Evolutionary conservation across 148 eudicot species (phyloP).

Genomic region (Nyssa sinensis): DNA sequence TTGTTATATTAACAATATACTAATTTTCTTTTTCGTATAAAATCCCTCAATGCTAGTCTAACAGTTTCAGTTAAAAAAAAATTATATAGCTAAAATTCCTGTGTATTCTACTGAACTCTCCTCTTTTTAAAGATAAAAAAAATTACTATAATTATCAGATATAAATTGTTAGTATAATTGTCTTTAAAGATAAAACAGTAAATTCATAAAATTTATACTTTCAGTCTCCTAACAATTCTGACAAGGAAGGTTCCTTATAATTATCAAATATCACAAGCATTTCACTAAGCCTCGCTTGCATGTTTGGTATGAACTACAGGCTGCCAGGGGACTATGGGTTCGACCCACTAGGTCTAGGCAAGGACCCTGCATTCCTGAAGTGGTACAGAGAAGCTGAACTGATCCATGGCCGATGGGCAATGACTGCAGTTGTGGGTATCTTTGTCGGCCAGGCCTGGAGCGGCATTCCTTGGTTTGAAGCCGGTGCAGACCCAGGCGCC

Average conservation of each 20-base stretch:
- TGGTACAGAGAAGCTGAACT: slow-evolving; percentile 99
- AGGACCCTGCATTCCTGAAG: slow-evolving; percentile 95
- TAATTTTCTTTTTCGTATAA: no score
- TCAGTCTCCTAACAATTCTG: background rate
- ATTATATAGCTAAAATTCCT: no score
- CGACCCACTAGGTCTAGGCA: slow-evolving; percentile 95
- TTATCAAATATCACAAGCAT: no score
- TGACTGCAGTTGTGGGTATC: slow-evolving; percentile 93
- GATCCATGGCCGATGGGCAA: slow-evolving; percentile 98
- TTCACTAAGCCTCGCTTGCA: background rate
- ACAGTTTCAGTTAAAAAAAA: no score
- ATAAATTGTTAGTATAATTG: no score
- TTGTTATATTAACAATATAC: no score
- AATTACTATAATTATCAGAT: no score
- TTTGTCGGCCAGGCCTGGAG: slow-evolving; percentile 93
- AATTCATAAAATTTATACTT: background rate
- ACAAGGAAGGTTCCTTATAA: no score
- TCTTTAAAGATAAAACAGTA: no score
- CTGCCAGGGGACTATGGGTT: slow-evolving; percentile 96
- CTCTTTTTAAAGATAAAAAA: no score
- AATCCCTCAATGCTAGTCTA: no score
- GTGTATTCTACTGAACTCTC: no score
- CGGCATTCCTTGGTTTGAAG: slow-evolving; percentile 95
- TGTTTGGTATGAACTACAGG: slow-evolving; percentile 32
- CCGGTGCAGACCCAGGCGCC: slow-evolving; percentile 94